Evolutionary conservation across 768 basidiomycete species (phyloP).

Genomic region (Rhodosporidiobolus odoratus): DNA sequence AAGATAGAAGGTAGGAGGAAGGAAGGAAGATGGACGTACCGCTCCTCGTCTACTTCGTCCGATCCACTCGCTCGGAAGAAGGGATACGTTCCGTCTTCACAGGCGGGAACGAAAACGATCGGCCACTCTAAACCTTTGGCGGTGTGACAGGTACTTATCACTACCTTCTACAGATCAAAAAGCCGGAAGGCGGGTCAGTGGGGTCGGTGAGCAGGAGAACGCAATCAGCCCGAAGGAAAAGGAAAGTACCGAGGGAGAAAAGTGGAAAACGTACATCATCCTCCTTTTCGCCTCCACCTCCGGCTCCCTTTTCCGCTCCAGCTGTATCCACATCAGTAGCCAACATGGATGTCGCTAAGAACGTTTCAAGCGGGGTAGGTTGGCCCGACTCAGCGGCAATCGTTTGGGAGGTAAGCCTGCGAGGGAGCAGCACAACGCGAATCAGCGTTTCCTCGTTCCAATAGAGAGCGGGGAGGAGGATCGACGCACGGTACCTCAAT

Average conservation of each 20-base stretch:
- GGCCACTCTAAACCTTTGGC: conserved; percentile 93
- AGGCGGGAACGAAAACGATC: conserved; percentile 71
- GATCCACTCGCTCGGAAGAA: conserved; percentile 56
- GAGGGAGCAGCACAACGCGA: neutral
- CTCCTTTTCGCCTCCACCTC: too few relatives aligned
- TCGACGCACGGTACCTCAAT: conserved; percentile 3
- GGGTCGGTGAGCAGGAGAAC: neutral
- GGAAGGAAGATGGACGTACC: conserved; percentile 50
- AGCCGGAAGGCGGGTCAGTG: neutral
- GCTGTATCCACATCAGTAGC: conserved; percentile 67
- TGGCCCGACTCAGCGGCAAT: neutral
- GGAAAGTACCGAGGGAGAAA: conserved; percentile 1
- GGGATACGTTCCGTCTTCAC: conserved; percentile 59
- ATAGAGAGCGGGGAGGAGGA: too few relatives aligned
- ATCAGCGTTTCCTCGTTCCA: neutral
- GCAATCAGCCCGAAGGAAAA: neutral
- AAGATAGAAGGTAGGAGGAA: too few relatives aligned
- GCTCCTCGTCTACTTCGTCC: conserved; percentile 74
- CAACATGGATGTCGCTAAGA: conserved; percentile 74
- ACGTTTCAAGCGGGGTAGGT: conserved; percentile 60
- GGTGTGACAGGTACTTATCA: conserved; percentile 77
- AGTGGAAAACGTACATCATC: neutral
- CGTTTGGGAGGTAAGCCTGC: conserved; percentile 7
- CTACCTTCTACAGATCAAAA: conserved; percentile 60
- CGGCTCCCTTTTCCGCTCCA: conserved; percentile 47